Base-by-base conservation (phyloP, 805 yeast genomes). In the Millerozyma miso region DNA sequence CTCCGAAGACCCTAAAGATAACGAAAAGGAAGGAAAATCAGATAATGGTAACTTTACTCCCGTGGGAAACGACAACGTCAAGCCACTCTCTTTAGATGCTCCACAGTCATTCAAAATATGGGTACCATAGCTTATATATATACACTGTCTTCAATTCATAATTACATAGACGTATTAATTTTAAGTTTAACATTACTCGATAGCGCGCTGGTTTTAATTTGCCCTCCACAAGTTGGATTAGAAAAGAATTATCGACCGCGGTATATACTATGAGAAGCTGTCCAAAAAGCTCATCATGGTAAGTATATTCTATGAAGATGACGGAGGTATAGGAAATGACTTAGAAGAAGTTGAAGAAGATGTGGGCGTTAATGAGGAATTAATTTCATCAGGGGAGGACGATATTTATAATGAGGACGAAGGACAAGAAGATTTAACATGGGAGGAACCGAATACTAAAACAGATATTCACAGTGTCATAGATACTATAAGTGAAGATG, bases 71-170 rank as follows among this genome's bases (percentile, higher is more conserved):
- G 4, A 38, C 17, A 40, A 41, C 45, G 45, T 50, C 17, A 65
- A 61, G 43, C 75, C 76, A 4, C 46, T 68, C 33, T 70, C 74
- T 2, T 53, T 69, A 31, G 63, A 62, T 39, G 53, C 66, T n/a
- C 74, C 75, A 2, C 72, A 66, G 49, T 52, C 65, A 14, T 71
- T 69, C 51, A 69, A 68, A 51, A 67, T 71, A 13, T 71, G 76
- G 76, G 74, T 62, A 16, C 74, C 74, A 26, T 69, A 52, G 47
- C 14, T 37, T 37, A 26, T 26, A 19, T 15, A 37, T 26, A 15
- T 37, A 20, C 19, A 23, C 33, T 32, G 34, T 18, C 23, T 40
- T 40, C 43, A 40, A 35, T 40, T 40, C 43, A 38, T 32, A 32
- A 13, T 13, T 32, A 15, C 17, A 32, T 32, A 32, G 34, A 32